These are phyloP conservation scores for Eragrostis nindensis DNA, from an alignment of 176 grass and related monocot genomes.

Conservation along the genomic window DNA sequence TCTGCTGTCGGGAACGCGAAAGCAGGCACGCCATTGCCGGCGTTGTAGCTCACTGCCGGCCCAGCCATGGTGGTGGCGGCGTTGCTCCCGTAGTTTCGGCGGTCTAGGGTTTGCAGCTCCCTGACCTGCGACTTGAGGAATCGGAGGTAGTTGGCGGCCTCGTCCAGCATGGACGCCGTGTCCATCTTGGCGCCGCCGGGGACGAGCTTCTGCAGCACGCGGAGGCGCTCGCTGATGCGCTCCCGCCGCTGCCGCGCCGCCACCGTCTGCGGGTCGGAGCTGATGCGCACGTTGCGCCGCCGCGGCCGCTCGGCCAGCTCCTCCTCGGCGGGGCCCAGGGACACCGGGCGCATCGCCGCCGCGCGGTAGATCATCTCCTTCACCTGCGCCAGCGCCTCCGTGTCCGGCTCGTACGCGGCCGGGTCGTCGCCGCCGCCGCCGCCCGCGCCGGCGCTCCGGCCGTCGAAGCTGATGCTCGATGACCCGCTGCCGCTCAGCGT, in stretches of 20 bases:
- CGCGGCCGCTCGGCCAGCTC: conserved; percentile 44
- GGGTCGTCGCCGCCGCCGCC: neutral
- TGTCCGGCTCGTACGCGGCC: conserved; percentile 62
- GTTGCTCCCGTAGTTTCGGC: conserved; percentile 23
- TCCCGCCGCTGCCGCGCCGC: conserved; percentile 76
- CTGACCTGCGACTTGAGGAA: conserved; percentile 78
- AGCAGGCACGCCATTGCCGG: conserved; percentile 18
- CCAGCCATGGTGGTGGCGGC: neutral
- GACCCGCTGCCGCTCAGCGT: conserved; percentile 37
- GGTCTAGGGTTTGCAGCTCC: conserved; percentile 76
- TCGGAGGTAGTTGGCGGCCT: conserved; percentile 84
- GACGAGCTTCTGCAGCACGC: conserved; percentile 80
- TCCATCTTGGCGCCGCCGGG: conserved; percentile 86
- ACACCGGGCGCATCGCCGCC: conserved; percentile 72
- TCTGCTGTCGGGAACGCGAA: conserved; percentile 43
- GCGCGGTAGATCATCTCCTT: conserved; percentile 89
- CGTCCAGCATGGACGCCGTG: conserved; percentile 91
- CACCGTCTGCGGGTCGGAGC: conserved; percentile 79
- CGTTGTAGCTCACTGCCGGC: neutral
- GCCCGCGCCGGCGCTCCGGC: conserved; percentile 6
- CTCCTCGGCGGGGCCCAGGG: conserved; percentile 33
- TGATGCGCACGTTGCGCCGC: conserved; percentile 81
- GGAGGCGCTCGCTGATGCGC: conserved; percentile 76
- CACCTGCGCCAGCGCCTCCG: conserved; percentile 81
- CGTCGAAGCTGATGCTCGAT: conserved; percentile 70